A percentile compares a stretch with the other conserved stretches of the same genome.
These are phyloP conservation scores for Butyriboletus appendiculatus DNA, from an alignment of 1,284 basidiomycete genomes.

Conservation along the genomic window DNA sequence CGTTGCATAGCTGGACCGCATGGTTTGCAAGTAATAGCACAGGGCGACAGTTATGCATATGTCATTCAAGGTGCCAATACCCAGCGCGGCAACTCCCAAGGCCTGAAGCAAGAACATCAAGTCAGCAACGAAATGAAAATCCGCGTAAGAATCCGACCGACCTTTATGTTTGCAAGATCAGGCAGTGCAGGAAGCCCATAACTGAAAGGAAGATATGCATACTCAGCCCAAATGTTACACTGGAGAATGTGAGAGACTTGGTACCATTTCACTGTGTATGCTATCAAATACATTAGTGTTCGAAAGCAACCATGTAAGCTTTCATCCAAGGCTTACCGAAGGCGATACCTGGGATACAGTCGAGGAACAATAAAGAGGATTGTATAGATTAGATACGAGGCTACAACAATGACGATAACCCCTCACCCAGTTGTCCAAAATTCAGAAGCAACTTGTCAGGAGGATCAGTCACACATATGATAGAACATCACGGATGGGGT, in stretches of 20 bases:
- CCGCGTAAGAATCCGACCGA: slow-evolving; percentile 4
- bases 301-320: background rate
- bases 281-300: slow-evolving; percentile 25
- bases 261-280: slow-evolving; percentile 51
- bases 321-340: slow-evolving; percentile 15
- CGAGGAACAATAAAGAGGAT: background rate
- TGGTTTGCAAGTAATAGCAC: slow-evolving; percentile 51
- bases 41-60: slow-evolving; percentile 48
- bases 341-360: slow-evolving; percentile 14
- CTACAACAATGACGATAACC: background rate
- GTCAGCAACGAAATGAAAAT: background rate
- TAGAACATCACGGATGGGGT: background rate
- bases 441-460: slow-evolving; percentile 44
- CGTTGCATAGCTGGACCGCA: slow-evolving; percentile 45
- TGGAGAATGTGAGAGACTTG: slow-evolving; percentile 11
- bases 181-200: slow-evolving; percentile 14
- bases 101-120: slow-evolving; percentile 28
- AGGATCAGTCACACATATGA: slow-evolving; percentile 1
- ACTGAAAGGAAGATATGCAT: slow-evolving; percentile 9
- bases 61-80: slow-evolving; percentile 48
- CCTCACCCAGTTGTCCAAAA: slow-evolving; percentile 50
- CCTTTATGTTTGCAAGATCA: slow-evolving; percentile 18
- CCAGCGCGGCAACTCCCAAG: slow-evolving; percentile 45
- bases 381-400: slow-evolving; percentile 2
- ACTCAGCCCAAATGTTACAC: slow-evolving; percentile 22